Percentiles rank a stretch among this genome's conserved stretches.
Evolutionary conservation across 2,329 filamentous ascomycete genomes (phyloP).

Genomic region (Botrytis hyacinthi): DNA sequence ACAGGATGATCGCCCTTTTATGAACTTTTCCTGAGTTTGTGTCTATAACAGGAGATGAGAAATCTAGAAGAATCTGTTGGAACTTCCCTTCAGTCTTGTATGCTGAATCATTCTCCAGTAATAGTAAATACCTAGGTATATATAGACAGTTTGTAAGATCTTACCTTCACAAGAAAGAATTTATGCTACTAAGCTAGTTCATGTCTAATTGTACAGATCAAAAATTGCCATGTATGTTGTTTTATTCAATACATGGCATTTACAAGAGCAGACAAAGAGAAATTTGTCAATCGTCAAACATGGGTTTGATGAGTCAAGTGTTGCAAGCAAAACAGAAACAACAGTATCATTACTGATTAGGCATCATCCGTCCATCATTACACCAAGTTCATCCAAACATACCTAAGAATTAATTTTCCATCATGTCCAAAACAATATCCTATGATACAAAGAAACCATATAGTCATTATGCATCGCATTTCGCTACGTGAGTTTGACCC

Average conservation of each 20-base stretch:
- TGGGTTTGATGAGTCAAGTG: neutral
- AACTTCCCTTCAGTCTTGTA: too few relatives aligned
- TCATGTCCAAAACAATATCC: neutral
- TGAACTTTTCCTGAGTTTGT: neutral
- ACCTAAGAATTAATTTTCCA: neutral
- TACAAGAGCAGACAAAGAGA: neutral
- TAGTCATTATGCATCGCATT: neutral
- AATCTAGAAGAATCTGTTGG: too few relatives aligned
- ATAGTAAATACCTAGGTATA: neutral
- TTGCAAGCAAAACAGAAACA: neutral
- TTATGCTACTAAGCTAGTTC: neutral
- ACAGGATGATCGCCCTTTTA: neutral
- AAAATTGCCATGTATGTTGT: too few relatives aligned
- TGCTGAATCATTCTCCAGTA: neutral
- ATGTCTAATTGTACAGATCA: neutral
- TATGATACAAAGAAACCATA: neutral
- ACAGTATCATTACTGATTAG: slow-evolving; percentile 3
- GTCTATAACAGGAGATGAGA: neutral
- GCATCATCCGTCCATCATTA: neutral
- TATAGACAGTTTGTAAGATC: neutral
- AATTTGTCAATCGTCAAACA: neutral
- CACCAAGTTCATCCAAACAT: neutral
- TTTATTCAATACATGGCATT: neutral
- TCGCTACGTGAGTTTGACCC: slow-evolving; percentile 20
- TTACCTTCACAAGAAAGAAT: neutral